A percentile compares a stretch with the other conserved stretches of the same genome.
Evolutionary conservation across 352 stramenopile genomes (phyloP).

Genomic region (Hyaloperonospora brassicae): DNA sequence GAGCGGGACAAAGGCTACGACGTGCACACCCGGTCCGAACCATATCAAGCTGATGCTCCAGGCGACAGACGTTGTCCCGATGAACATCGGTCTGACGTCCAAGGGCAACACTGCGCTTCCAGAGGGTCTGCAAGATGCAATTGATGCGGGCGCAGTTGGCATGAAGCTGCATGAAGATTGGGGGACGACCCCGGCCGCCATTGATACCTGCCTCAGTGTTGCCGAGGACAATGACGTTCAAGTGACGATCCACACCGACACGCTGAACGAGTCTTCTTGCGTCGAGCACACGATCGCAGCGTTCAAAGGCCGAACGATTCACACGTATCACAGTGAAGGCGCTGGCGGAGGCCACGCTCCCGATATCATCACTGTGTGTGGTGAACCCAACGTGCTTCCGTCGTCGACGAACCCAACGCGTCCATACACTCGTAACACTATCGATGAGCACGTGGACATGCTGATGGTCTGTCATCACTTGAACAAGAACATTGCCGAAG

Average conservation of each 20-base stretch:
- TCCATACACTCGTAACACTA: conserved; percentile 95
- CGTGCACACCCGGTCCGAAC: conserved; percentile 91
- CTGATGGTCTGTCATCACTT: conserved; percentile 98
- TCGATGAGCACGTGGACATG: conserved; percentile 98
- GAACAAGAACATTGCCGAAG: conserved; percentile 92
- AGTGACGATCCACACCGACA: conserved; percentile 97
- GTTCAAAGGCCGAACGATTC: conserved; percentile 94
- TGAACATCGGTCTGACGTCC: conserved; percentile 97
- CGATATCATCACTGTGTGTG: conserved; percentile 96
- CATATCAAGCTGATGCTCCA: conserved; percentile 96
- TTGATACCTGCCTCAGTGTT: conserved; percentile 89
- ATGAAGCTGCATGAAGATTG: conserved; percentile 98
- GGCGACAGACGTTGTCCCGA: conserved; percentile 86
- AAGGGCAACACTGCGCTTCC: conserved; percentile 92
- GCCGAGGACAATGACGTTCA: conserved; percentile 90
- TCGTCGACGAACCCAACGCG: conserved; percentile 96
- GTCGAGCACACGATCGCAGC: conserved; percentile 92
- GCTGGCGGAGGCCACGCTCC: conserved; percentile 90
- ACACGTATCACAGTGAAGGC: conserved; percentile 95
- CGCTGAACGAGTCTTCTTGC: conserved; percentile 94
- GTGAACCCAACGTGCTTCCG: conserved; percentile 89
- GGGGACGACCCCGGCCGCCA: conserved; percentile 93
- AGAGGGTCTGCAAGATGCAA: conserved; percentile 82
- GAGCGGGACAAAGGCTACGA: conserved; percentile 93
- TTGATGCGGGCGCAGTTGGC: conserved; percentile 87